Base-by-base conservation (phyloP, 169 alveolate genomes). In the Cryptosporidium tyzzeri region DNA sequence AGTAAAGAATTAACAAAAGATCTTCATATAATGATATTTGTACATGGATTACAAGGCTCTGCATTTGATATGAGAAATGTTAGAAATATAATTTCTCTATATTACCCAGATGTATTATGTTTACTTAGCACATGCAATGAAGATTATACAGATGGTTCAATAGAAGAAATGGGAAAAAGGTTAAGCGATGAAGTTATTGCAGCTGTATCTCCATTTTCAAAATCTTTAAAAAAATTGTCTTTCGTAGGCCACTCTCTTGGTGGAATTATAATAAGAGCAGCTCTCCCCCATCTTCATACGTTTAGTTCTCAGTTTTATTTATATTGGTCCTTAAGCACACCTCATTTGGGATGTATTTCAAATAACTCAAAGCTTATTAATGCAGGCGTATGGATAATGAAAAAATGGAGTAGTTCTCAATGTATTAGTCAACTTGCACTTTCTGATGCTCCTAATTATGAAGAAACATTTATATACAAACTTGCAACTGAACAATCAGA, bases 181-280 rank as follows among this genome's bases (percentile, higher is more conserved):
- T 91, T 95, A 58, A 96, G 97, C 9, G 67, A 92, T 26, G 97
- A 95, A 92, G 93, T 95, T 44, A 86, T 92, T 50, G 18, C 69
- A 18, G 91, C 87, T 3, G 44, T 55, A 18, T 70, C 87, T n/a
- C 84, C 75, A 37, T 71, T 85, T 29, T 51, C 80, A 44, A 85
- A 62, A n/a, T 67, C 73, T 91, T 2, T 94, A 61, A 86, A 94
- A 48, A 93, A 95, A 70, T 84, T 97, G 35, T 94, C 98, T 1
- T 97, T 96, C 84, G 94, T 97, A 29, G 98, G 98, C 0, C 98
- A 97, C 73, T 94, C 97, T 5, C 93, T 97, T 44, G 99, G 98
- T 14, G 99, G 99, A 0, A 86, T 97, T 18, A 96, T 96, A 44
- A 95, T 96, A 23, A 93, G 99, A 71, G 97, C 98, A 3, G 98